Percentiles rank a stretch among this genome's conserved stretches.
These are phyloP conservation scores for Dendrobium huoshanense DNA, from an alignment of 106 monocot species.

Conservation along the genomic window DNA sequence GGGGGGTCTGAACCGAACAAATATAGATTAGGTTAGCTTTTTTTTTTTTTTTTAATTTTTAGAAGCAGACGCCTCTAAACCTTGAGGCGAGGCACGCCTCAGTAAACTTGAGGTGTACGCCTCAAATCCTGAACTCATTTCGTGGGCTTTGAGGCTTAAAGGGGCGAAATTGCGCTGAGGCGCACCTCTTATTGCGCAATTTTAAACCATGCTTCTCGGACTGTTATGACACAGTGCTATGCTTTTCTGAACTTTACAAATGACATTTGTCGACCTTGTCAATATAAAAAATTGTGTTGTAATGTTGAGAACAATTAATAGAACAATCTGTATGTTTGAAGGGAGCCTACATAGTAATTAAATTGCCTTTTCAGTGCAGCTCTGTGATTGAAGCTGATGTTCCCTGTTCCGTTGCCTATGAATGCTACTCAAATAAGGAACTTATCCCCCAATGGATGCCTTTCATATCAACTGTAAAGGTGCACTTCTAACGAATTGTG, in stretches of 20 bases:
- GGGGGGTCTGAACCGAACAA: no score
- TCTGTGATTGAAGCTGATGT: constrained; percentile 84
- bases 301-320: background rate
- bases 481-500: constrained; percentile 19
- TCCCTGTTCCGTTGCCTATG: constrained; percentile 87
- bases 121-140: no score
- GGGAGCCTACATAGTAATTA: background rate
- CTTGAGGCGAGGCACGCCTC: no score
- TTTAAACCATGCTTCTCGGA: no score
- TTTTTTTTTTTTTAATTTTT: no score
- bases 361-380: constrained; percentile 33
- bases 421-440: constrained; percentile 89
- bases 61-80: no score
- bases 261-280: background rate
- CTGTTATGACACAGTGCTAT: background rate
- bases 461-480: constrained; percentile 94
- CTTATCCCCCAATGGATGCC: constrained; percentile 91
- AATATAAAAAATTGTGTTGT: background rate
- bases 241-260: background rate
- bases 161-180: no score
- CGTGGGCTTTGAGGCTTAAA: no score
- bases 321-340: background rate
- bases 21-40: no score
- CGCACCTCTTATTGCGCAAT: no score
- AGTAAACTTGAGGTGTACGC: no score